Evolutionary conservation across 768 basidiomycete species (phyloP).

Genomic region (Amanita phalloides): DNA sequence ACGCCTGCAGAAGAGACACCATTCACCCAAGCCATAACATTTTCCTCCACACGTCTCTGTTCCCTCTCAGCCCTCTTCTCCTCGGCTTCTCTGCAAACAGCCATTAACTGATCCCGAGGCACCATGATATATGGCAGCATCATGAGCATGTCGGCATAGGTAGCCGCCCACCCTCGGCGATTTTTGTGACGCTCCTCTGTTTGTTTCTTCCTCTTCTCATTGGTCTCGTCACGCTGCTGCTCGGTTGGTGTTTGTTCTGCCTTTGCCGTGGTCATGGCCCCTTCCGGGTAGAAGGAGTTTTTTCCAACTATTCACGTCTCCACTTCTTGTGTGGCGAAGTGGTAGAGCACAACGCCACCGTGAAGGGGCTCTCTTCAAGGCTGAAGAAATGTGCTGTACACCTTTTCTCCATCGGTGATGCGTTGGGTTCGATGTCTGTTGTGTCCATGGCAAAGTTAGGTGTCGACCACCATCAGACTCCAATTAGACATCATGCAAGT

Average conservation of each 20-base stretch:
- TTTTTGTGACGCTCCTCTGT: background rate
- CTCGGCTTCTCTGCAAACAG: conserved; percentile 6
- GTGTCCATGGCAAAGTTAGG: too few relatives aligned
- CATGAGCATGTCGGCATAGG: background rate
- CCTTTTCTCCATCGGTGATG: too few relatives aligned
- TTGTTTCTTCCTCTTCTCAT: background rate
- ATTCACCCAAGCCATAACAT: conserved; percentile 11
- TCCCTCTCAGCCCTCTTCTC: background rate
- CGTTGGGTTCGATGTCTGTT: too few relatives aligned
- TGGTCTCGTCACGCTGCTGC: background rate
- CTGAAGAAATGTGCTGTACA: too few relatives aligned
- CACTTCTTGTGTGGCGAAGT: background rate
- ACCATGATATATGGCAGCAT: background rate
- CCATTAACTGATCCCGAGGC: conserved; percentile 6
- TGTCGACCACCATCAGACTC: too few relatives aligned
- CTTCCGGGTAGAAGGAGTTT: background rate
- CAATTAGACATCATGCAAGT: too few relatives aligned
- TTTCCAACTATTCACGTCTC: background rate
- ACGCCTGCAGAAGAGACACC: too few relatives aligned
- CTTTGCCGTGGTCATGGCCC: background rate
- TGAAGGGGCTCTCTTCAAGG: too few relatives aligned
- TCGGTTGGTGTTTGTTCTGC: background rate
- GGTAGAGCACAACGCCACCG: background rate
- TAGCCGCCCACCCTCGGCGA: background rate
- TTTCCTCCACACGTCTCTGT: conserved; percentile 7